Evolutionary conservation across 345 rosid genomes (phyloP).

Genomic region (Pseudoturritis turrita): DNA sequence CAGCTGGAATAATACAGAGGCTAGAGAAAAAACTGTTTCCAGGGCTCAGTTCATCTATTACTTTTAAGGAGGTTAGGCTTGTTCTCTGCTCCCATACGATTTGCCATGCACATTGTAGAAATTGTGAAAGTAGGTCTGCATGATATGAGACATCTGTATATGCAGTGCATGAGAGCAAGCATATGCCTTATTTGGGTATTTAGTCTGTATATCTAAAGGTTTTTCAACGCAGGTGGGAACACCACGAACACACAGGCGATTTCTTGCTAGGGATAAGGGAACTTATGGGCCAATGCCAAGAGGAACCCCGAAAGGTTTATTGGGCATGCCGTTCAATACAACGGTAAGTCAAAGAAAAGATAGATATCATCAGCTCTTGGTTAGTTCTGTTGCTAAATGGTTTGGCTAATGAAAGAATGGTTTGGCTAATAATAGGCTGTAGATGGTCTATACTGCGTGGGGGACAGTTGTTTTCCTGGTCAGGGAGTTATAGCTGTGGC

Average conservation of each 20-base stretch:
- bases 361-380: background rate
- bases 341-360: constrained; percentile 50
- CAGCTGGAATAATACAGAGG: constrained; percentile 62
- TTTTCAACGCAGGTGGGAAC: constrained; percentile 58
- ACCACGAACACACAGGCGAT: constrained; percentile 88
- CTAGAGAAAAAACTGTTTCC: constrained; percentile 83
- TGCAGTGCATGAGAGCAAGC: background rate
- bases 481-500: constrained; percentile 98
- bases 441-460: constrained; percentile 82
- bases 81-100: background rate
- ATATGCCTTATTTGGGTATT: background rate
- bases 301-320: constrained; percentile 72
- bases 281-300: constrained; percentile 98
- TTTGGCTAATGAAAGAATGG: constrained; percentile 10
- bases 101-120: background rate
- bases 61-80: constrained; percentile 66
- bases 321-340: constrained; percentile 96
- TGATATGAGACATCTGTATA: background rate
- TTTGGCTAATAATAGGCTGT: constrained; percentile 54
- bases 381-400: background rate
- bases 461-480: constrained; percentile 98
- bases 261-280: constrained; percentile 77
- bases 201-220: background rate
- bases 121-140: background rate
- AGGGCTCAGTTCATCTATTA: constrained; percentile 68